These are phyloP conservation scores for Straminergon stramineum DNA, from an alignment of 225 moss, liverwort and hornwort species.

Conservation along the genomic window DNA sequence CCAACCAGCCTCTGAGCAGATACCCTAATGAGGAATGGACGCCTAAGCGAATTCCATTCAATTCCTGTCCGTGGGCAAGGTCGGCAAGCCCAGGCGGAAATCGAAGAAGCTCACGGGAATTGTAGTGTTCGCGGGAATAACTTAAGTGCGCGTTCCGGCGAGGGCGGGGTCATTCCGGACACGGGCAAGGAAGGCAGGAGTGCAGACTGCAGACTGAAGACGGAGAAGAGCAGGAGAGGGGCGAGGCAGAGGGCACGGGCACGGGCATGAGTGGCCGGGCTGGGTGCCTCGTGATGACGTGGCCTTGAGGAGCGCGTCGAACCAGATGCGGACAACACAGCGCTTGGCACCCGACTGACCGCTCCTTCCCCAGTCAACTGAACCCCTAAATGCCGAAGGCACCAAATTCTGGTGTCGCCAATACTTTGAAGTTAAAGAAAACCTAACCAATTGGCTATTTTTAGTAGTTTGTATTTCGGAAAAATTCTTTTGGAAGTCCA, in stretches of 20 bases:
- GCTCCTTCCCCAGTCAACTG: not conserved
- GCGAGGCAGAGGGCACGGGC: not conserved
- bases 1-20: not conserved
- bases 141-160: not conserved
- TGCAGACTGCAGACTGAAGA: not conserved
- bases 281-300: not conserved
- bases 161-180: not conserved
- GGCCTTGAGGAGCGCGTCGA: not conserved
- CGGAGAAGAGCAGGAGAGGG: too few relatives aligned
- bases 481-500: too few relatives aligned
- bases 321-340: not conserved
- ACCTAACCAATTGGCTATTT: too few relatives aligned
- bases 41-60: not conserved
- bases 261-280: not conserved
- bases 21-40: constrained; percentile 2
- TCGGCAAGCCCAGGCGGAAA: not conserved
- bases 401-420: too few relatives aligned
- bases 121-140: not conserved
- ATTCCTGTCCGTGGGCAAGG: not conserved
- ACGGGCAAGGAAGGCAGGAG: not conserved
- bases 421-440: too few relatives aligned
- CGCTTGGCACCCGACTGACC: not conserved
- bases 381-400: too few relatives aligned
- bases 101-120: too few relatives aligned
- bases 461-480: too few relatives aligned